A percentile compares a stretch with the other conserved stretches of the same genome.
These are phyloP conservation scores for Protomyces macrosporus DNA, from an alignment of 1,139 yeast species.

Conservation along the genomic window DNA sequence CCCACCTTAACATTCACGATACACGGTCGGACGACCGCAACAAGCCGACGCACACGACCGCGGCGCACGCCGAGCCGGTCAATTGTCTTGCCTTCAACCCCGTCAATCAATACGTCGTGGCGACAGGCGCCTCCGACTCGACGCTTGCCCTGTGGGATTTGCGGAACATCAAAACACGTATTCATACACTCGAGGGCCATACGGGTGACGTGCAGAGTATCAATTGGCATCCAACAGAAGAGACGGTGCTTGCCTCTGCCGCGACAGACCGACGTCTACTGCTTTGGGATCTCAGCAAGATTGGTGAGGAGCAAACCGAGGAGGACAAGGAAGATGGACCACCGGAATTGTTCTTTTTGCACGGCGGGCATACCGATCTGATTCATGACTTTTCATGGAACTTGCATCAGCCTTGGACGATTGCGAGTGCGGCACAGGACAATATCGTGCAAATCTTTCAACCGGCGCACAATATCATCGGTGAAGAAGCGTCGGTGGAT, in stretches of 20 bases:
- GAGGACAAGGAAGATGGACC: constrained; percentile 41
- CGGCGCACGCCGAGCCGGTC: constrained; percentile 48
- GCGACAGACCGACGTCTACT: constrained; percentile 68
- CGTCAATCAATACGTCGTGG: constrained; percentile 51
- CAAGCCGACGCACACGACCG: constrained; percentile 36
- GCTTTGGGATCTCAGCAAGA: constrained; percentile 57
- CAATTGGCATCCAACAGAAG: constrained; percentile 69
- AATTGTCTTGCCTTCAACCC: constrained; percentile 66
- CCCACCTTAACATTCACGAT: constrained; percentile 62
- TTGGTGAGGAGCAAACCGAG: constrained; percentile 42
- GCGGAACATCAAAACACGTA: constrained; percentile 41
- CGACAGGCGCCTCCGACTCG: constrained; percentile 69
- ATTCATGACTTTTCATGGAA: constrained; percentile 81
- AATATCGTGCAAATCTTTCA: constrained; percentile 81
- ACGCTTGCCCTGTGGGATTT: constrained; percentile 62
- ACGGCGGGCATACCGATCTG: constrained; percentile 86
- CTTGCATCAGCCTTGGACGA: constrained; percentile 56
- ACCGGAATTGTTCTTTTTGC: constrained; percentile 58
- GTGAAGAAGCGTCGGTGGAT: constrained; percentile 15
- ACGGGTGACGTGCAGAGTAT: constrained; percentile 59
- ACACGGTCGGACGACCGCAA: constrained; percentile 41
- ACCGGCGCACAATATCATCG: constrained; percentile 26
- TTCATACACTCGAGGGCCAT: constrained; percentile 47
- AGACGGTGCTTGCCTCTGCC: constrained; percentile 61
- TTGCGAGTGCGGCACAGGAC: constrained; percentile 82